Conservation (phyloP, 176 grass and related monocot species). For the Oryza australiensis region DNA sequence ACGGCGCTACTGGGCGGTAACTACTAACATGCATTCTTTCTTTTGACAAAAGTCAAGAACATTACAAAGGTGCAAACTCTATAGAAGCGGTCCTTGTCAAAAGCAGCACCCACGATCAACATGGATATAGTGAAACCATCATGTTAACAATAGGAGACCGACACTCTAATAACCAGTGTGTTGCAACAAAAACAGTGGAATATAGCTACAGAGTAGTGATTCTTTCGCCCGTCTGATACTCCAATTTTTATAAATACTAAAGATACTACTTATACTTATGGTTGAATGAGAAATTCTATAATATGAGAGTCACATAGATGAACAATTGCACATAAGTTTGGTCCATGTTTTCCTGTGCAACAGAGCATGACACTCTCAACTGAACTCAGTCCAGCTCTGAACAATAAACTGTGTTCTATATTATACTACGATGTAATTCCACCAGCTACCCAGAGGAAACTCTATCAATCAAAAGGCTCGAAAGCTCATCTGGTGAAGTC, state of each 20-base stretch:
- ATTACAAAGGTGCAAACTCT: neutral
- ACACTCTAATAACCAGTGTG: neutral
- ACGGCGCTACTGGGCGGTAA: neutral
- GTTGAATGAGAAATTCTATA: slow-evolving; percentile 1
- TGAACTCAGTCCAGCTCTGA: neutral
- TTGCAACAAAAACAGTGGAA: neutral
- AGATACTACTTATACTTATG: neutral
- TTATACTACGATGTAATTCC: neutral
- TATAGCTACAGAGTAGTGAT: neutral
- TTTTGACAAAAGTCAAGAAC: neutral
- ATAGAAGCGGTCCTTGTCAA: slow-evolving; percentile 13
- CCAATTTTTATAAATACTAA: neutral
- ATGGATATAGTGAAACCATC: neutral
- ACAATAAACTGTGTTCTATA: neutral
- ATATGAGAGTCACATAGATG: neutral
- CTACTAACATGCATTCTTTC: neutral
- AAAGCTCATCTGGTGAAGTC: neutral
- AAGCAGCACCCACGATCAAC: neutral
- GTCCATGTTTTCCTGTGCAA: neutral
- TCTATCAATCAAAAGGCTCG: neutral
- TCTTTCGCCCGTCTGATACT: neutral
- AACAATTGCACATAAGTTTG: neutral
- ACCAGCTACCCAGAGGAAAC: neutral
- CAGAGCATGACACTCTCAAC: neutral
- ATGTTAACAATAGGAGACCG: neutral